Evolutionary conservation across 345 rosid genomes (phyloP).

Genomic region (Litchi chinensis): DNA sequence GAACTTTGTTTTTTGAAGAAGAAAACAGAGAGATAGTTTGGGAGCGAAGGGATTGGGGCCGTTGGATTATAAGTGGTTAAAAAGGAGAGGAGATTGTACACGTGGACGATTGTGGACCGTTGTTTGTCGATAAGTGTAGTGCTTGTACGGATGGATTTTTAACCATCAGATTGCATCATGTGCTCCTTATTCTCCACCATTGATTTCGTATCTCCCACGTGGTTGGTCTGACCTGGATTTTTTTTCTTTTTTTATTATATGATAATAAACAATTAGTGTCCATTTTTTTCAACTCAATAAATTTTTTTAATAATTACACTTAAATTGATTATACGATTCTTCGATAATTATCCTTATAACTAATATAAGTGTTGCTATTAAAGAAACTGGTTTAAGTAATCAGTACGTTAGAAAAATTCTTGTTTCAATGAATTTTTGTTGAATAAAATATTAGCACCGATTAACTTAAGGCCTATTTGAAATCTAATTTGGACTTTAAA

Average conservation of each 20-base stretch:
- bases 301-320: too few relatives aligned
- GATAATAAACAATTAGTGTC: not conserved
- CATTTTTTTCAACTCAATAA: too few relatives aligned
- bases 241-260: not conserved
- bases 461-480: too few relatives aligned
- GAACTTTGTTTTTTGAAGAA: not conserved
- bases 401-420: too few relatives aligned
- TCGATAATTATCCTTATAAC: too few relatives aligned
- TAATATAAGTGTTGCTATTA: too few relatives aligned
- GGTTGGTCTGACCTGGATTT: slow-evolving; percentile 18
- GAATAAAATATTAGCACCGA: too few relatives aligned
- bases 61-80: slow-evolving; percentile 23
- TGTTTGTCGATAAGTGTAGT: slow-evolving; percentile 40
- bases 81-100: slow-evolving; percentile 4
- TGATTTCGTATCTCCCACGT: slow-evolving; percentile 24
- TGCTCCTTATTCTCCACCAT: slow-evolving; percentile 16
- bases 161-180: slow-evolving; percentile 24
- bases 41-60: slow-evolving; percentile 15
- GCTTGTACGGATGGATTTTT: not conserved
- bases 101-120: slow-evolving; percentile 33
- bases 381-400: too few relatives aligned
- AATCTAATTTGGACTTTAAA: too few relatives aligned
- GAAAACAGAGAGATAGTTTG: not conserved
- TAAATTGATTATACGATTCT: too few relatives aligned
- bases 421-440: too few relatives aligned